Conservation (phyloP, 2,329 filamentous ascomycete genomes). For the Zymoseptoria crescenta region DNA sequence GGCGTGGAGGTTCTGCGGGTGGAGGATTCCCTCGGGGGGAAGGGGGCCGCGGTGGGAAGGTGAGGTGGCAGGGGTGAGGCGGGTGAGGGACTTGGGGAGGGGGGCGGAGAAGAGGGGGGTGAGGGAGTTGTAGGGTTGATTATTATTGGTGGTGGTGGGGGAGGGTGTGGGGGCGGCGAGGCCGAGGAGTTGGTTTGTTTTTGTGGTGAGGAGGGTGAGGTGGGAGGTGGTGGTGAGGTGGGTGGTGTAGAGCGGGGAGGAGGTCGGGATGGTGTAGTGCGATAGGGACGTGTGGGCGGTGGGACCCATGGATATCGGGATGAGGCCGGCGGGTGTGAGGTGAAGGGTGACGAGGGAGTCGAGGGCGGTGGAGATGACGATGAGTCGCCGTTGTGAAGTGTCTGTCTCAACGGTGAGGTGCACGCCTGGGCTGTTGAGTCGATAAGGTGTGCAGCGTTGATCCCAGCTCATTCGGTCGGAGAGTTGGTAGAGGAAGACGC, state of each 20-base stretch:
- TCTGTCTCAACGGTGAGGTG: conserved; percentile 38
- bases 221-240: not conserved
- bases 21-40: conserved; percentile 34
- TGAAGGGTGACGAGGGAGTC: conserved; percentile 47
- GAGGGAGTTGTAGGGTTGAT: conserved; percentile 11
- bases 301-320: conserved; percentile 21
- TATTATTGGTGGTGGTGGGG: not conserved
- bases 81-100: conserved; percentile 35
- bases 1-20: conserved; percentile 43
- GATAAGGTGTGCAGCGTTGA: conserved; percentile 25
- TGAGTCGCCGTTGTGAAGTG: conserved; percentile 27
- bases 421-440: conserved; percentile 34
- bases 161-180: conserved; percentile 10
- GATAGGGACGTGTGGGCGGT: conserved; percentile 16
- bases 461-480: conserved; percentile 22
- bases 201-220: conserved; percentile 19
- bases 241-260: conserved; percentile 3
- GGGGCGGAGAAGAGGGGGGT: conserved; percentile 35
- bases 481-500: conserved; percentile 38
- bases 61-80: conserved; percentile 41
- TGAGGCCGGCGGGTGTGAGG: conserved; percentile 22
- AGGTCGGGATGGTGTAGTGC: conserved; percentile 15
- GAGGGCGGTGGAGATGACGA: conserved; percentile 48
- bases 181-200: conserved; percentile 22
- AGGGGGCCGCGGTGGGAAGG: conserved; percentile 30